phyloP scores from a whole-genome alignment of 805 yeast genomes.

The Candida insectalens region DNA sequence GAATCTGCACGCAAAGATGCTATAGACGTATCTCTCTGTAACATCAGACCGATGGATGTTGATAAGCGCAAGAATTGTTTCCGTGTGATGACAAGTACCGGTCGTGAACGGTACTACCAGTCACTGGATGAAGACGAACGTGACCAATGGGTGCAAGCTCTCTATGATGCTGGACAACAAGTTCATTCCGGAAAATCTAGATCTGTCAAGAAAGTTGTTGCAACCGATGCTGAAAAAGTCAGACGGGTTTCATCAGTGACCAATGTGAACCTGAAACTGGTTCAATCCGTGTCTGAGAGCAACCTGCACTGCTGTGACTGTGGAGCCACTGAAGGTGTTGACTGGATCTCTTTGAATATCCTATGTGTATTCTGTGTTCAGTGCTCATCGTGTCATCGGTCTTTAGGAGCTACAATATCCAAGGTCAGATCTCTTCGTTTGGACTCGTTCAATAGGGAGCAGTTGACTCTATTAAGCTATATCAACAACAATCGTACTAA shows the following conservation, averaged over 20 bases:
- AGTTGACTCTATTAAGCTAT: conserved; percentile 39
- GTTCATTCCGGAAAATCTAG: conserved; percentile 14
- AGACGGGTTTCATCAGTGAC: conserved; percentile 27
- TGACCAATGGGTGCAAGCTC: conserved; percentile 55
- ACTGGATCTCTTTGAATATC: conserved; percentile 79
- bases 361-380: conserved; percentile 68
- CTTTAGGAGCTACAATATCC: conserved; percentile 73
- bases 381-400: conserved; percentile 84
- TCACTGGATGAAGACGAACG: conserved; percentile 62
- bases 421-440: conserved; percentile 71
- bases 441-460: conserved; percentile 59
- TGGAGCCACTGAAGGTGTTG: conserved; percentile 52
- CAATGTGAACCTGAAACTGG: conserved; percentile 25
- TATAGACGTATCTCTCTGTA: conserved; percentile 60
- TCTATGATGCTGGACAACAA: conserved; percentile 42
- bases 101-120: conserved; percentile 62
- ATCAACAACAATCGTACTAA: conserved; percentile 50
- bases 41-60: conserved; percentile 31
- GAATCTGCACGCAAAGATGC: conserved; percentile 52
- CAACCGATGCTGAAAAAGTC: not conserved
- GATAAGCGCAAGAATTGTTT: conserved; percentile 53
- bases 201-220: no score
- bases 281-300: conserved; percentile 35
- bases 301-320: conserved; percentile 77
- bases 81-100: conserved; percentile 64